Conservation (phyloP, 2,329 filamentous ascomycete genomes). For the Didymella segeticola region DNA sequence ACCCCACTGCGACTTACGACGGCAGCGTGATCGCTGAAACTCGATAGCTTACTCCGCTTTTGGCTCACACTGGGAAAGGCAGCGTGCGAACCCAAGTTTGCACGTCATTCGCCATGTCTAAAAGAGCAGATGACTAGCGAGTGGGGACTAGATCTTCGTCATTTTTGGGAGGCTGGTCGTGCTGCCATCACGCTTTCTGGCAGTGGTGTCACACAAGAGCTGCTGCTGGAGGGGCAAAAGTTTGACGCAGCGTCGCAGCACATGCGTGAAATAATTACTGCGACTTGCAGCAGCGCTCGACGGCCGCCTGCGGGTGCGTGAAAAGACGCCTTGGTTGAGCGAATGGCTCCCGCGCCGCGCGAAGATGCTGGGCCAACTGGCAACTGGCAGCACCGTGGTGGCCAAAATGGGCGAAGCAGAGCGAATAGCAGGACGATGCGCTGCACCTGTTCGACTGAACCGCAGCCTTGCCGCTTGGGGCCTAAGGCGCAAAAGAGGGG, state of each 20-base stretch:
- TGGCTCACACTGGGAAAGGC: constrained; percentile 27
- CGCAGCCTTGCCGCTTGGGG: constrained; percentile 14
- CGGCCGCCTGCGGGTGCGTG: constrained; percentile 8
- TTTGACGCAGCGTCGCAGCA: constrained; percentile 8
- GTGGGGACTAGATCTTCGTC: constrained; percentile 25
- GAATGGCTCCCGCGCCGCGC: constrained; percentile 19
- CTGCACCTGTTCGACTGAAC: constrained; percentile 30
- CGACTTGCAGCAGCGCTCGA: not conserved
- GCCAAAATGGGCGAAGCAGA: constrained; percentile 23
- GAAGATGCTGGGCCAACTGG: constrained; percentile 14
- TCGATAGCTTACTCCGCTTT: constrained; percentile 29
- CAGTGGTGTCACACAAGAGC: constrained; percentile 24
- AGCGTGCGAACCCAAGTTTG: constrained; percentile 40
- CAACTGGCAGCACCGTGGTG: constrained; percentile 24
- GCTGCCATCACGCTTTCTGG: constrained; percentile 24
- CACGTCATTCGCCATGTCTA: constrained; percentile 40
- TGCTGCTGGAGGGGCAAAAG: too few species aligned
- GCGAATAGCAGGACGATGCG: constrained; percentile 26
- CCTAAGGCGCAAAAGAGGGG: constrained; percentile 24
- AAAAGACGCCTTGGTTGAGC: constrained; percentile 20
- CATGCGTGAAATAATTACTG: constrained; percentile 8
- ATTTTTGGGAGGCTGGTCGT: constrained; percentile 27
- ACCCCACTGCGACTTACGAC: constrained; percentile 7
- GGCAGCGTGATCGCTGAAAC: constrained; percentile 42
- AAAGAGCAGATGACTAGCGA: constrained; percentile 44